Conservation (phyloP, 106 monocot species). For the Apostasia ramifera region DNA sequence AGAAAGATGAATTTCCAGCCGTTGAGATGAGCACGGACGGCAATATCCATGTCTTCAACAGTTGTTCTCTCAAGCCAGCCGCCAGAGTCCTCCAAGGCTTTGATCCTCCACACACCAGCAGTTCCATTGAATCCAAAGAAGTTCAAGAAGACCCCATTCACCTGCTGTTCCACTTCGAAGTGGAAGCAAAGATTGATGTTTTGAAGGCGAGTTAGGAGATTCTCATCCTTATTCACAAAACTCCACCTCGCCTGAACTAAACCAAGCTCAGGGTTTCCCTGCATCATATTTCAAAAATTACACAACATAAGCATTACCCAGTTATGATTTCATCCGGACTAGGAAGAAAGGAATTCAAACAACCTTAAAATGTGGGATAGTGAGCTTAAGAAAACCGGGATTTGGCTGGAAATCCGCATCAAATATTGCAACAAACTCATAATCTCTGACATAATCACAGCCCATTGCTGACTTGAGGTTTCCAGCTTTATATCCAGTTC, state of each 20-base stretch:
- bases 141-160: constrained; percentile 68
- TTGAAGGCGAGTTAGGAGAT: constrained; percentile 65
- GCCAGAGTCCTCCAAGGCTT: constrained; percentile 63
- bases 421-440: constrained; percentile 79
- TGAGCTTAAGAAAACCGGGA: constrained; percentile 61
- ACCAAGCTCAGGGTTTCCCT: constrained; percentile 66
- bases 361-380: constrained; percentile 79
- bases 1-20: constrained; percentile 85
- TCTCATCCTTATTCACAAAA: constrained; percentile 90
- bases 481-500: constrained; percentile 83
- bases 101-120: constrained; percentile 80
- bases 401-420: constrained; percentile 82
- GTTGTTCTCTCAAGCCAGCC: constrained; percentile 86
- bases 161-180: constrained; percentile 91
- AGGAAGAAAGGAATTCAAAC: not conserved
- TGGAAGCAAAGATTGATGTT: constrained; percentile 86
- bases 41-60: constrained; percentile 91
- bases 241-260: constrained; percentile 80
- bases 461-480: constrained; percentile 83
- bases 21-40: constrained; percentile 72
- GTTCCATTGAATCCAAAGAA: constrained; percentile 94
- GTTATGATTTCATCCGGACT: no score
- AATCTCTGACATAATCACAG: constrained; percentile 72
- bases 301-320: not conserved
- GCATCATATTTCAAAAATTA: not conserved